phyloP scores from a whole-genome alignment of 2,329 filamentous ascomycete genomes.

The Aureobasidium sp. region DNA sequence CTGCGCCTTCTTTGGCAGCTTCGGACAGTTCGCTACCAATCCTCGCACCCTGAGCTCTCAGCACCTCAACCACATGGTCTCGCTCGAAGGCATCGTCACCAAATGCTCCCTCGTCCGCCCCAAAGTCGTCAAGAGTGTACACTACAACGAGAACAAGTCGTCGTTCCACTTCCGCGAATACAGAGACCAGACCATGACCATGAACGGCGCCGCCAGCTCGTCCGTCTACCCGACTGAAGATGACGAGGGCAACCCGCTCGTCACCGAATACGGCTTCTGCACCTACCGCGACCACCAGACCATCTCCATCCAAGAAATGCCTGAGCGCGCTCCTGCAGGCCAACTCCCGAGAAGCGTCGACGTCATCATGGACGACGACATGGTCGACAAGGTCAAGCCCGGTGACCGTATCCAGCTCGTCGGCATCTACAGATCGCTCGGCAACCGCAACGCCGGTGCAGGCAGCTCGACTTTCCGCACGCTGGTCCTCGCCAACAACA shows the following conservation, averaged over 20 bases:
- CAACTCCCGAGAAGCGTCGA: slow-evolving; percentile 93
- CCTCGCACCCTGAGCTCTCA: slow-evolving; percentile 83
- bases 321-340: slow-evolving; percentile 87
- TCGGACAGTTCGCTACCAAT: slow-evolving; percentile 91
- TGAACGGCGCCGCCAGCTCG: slow-evolving; percentile 75
- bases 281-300: slow-evolving; percentile 96
- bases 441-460: slow-evolving; percentile 85
- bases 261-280: slow-evolving; percentile 93
- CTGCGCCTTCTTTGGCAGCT: slow-evolving; percentile 93
- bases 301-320: slow-evolving; percentile 98
- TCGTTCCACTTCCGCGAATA: slow-evolving; percentile 89
- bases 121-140: slow-evolving; percentile 96
- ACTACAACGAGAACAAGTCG: slow-evolving; percentile 82
- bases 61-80: slow-evolving; percentile 94
- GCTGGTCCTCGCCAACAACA: slow-evolving; percentile 85
- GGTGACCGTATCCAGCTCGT: slow-evolving; percentile 94
- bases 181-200: slow-evolving; percentile 92
- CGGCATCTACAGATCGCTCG: slow-evolving; percentile 89
- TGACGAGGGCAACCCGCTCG: slow-evolving; percentile 82
- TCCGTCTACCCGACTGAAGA: slow-evolving; percentile 94
- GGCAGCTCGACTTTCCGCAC: slow-evolving; percentile 95
- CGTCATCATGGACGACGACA: slow-evolving; percentile 91
- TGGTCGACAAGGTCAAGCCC: slow-evolving; percentile 91
- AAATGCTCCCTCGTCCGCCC: slow-evolving; percentile 91
- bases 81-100: slow-evolving; percentile 94